These are phyloP conservation scores for Amaranthus hypochondriacus DNA, from an alignment of 148 eudicot species.

Conservation along the genomic window DNA sequence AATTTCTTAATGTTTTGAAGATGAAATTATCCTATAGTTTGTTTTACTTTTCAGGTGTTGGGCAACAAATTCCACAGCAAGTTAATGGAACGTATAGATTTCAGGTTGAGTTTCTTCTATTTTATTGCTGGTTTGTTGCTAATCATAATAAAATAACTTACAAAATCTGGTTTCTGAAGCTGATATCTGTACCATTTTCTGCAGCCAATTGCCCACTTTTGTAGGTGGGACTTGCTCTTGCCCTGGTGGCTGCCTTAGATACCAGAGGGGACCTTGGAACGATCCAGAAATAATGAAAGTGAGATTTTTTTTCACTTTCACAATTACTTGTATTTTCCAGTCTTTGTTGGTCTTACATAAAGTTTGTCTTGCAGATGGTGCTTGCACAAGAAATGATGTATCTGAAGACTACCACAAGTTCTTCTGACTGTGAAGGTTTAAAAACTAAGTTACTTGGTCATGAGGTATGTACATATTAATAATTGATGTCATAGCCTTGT, in stretches of 20 bases:
- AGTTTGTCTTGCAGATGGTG: conserved; percentile 50
- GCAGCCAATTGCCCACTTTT: conserved; percentile 77
- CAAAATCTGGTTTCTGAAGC: no score
- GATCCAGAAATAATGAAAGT: conserved; percentile 73
- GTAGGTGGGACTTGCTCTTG: conserved; percentile 60
- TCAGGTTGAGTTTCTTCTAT: conserved; percentile 36
- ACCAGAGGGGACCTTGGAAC: conserved; percentile 74
- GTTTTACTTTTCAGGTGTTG: conserved; percentile 41
- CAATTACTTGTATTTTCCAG: no score
- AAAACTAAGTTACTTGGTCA: conserved; percentile 48
- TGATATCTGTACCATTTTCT: conserved; percentile 15
- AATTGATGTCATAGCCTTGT: not conserved
- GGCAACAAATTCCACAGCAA: conserved; percentile 53
- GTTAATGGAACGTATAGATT: conserved; percentile 51
- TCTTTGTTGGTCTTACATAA: no score
- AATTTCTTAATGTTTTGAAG: conserved; percentile 6
- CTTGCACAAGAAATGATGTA: conserved; percentile 51
- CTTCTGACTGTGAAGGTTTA: conserved; percentile 60
- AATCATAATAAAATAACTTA: no score
- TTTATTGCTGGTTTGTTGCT: no score
- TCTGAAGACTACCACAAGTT: conserved; percentile 46
- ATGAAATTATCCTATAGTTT: not conserved
- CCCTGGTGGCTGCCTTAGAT: conserved; percentile 69
- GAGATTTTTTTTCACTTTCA: not conserved
- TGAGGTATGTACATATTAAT: conserved; percentile 39